Evolutionary conservation across 495 filamentous ascomycete species (phyloP).

Genomic region (Aspergillus asperescens): DNA sequence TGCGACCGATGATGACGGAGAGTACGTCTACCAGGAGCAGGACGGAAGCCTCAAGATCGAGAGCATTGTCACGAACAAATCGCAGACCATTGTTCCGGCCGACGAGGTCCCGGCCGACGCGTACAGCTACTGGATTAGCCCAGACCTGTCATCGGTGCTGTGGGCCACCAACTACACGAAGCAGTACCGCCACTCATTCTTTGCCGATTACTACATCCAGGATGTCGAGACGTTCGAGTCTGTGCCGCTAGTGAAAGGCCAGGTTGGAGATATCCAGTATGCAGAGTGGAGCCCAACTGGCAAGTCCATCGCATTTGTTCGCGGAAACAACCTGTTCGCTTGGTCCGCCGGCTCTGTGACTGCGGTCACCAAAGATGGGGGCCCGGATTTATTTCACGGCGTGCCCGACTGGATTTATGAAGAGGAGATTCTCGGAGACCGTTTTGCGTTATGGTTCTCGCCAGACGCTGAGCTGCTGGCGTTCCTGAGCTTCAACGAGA

Average conservation of each 20-base stretch:
- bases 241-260: conserved; percentile 10
- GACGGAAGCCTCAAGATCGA: conserved; percentile 17
- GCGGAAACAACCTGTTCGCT: conserved; percentile 15
- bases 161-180: conserved; percentile 21
- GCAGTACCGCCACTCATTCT: conserved; percentile 20
- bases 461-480: conserved; percentile 18
- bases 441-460: conserved; percentile 17
- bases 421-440: conserved; percentile 20
- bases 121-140: conserved; percentile 17
- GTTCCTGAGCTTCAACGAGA: conserved; percentile 20
- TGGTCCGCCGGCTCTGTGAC: conserved; percentile 16
- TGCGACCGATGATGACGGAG: conserved; percentile 14
- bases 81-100: conserved; percentile 15
- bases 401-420: conserved; percentile 23
- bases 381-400: conserved; percentile 18
- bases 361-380: conserved; percentile 16
- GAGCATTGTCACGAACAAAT: conserved; percentile 20
- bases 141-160: conserved; percentile 18
- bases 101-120: conserved; percentile 10
- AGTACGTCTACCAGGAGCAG: conserved; percentile 16
- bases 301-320: conserved; percentile 18
- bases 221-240: conserved; percentile 16
- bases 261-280: conserved; percentile 18
- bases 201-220: conserved; percentile 22
- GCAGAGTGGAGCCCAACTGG: conserved; percentile 17